Evolutionary conservation across 352 stramenopile genomes (phyloP), one percentile per base, ranked within the genome.

Genomic region (Pelagophyceae sp.): DNA sequence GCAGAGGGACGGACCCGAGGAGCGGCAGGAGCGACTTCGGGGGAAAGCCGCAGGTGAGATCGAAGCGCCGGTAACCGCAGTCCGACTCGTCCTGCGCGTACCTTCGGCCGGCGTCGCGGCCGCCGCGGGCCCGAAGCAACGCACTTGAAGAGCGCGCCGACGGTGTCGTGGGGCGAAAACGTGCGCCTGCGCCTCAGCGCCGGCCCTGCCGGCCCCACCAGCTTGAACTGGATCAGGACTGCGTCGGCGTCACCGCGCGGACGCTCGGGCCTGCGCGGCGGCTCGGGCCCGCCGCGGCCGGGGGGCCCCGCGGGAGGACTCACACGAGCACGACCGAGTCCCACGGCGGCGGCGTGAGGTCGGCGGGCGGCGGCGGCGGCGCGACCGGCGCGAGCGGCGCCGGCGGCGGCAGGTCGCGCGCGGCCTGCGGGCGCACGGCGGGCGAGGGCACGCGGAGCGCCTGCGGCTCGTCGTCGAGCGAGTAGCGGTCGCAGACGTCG

Each of bases 121-220:
- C n/a, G n/a, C n/a, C n/a, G n/a, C n/a, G n/a, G n/a, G n/a, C n/a
- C n/a, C n/a, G n/a, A n/a, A n/a, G n/a, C 23, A 2, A 37, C 67
- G 67, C 17, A 74, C 33, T 74, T 74, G 37, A 74, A 74, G 37
- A 74, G 67, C 67, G 67, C 38, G 2, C 35, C 67, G 67, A 74
- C 67, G 67, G 67, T 31, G 35, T 74, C 67, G 15, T 17, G 5
- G 1, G 19, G 20, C 2, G 17, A 11, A n/a, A 74, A 74, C 5
- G 17, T 17, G 23, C 67, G 67, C 38, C 58, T 51, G 3, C 6
- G 31, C 35, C 1, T 19, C 17, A 2, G 2, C 11, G 23, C 23
- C 15, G 58, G 6, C 11, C 58, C 23, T 11, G 11, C 29, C 23
- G 58, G 5, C 5, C 33, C 33, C 15, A 23, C 2, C 35, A 51